Evolutionary conservation across 805 yeast genomes (phyloP).

Genomic region (Lipomyces orientalis): DNA sequence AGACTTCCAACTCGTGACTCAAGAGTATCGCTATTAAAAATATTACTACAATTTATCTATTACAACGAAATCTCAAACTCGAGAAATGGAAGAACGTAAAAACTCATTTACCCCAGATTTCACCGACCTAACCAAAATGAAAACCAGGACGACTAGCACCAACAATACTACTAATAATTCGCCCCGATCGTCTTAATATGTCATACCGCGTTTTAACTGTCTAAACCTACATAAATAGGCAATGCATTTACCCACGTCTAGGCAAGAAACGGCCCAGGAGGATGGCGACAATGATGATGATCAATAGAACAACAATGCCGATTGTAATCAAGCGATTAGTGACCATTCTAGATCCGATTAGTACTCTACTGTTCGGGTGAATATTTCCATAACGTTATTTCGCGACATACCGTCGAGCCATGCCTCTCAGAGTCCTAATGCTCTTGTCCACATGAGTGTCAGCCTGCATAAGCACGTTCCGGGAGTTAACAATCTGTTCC

Average conservation of each 20-base stretch:
- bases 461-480: conserved; percentile 79
- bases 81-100: background rate
- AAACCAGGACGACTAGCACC: background rate
- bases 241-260: conserved; percentile 21
- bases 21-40: background rate
- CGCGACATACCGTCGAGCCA: conserved; percentile 65
- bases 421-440: conserved; percentile 80
- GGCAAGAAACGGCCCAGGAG: conserved; percentile 33
- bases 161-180: background rate
- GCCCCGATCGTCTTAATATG: background rate
- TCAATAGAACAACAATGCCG: conserved; percentile 31
- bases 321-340: conserved; percentile 34
- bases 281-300: conserved; percentile 34
- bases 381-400: background rate
- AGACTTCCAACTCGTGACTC: background rate
- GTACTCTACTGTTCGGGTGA: background rate
- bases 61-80: background rate
- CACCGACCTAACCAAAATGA: background rate
- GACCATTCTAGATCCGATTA: conserved; percentile 26
- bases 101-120: background rate
- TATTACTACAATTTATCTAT: background rate
- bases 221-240: background rate
- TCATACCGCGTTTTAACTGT: background rate
- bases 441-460: conserved; percentile 92
- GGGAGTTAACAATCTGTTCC: conserved; percentile 84